Evolutionary conservation across 768 basidiomycete genomes (phyloP).

Genomic region (Pleurotus pulmonarius): DNA sequence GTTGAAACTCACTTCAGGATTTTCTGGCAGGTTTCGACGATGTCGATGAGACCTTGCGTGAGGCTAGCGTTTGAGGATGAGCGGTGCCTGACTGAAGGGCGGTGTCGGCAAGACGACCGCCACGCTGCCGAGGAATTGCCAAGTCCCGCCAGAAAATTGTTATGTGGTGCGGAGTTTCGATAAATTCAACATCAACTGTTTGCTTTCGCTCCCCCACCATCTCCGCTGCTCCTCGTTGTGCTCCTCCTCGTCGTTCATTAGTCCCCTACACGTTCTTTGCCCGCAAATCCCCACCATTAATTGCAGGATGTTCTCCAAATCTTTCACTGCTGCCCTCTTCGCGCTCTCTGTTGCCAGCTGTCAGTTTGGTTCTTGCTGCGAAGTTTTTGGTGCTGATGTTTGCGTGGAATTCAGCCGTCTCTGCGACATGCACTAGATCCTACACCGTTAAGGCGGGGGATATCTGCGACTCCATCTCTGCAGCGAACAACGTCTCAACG

Average conservation of each 20-base stretch:
- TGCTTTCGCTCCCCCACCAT: not conserved
- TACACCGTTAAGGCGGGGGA: slow-evolving; percentile 57
- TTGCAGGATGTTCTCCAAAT: slow-evolving; percentile 1
- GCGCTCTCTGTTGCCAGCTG: slow-evolving; percentile 3
- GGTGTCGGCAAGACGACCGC: slow-evolving; percentile 5
- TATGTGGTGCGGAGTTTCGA: slow-evolving; percentile 2
- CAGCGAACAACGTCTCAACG: slow-evolving; percentile 58
- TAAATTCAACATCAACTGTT: not conserved
- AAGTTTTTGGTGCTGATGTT: not conserved
- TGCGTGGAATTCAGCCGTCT: not conserved
- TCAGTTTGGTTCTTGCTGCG: not conserved
- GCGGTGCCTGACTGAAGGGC: not conserved
- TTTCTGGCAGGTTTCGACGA: too few relatives aligned
- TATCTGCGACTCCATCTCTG: slow-evolving; percentile 67
- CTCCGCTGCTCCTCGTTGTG: not conserved
- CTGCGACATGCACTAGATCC: slow-evolving; percentile 40
- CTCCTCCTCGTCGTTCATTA: slow-evolving; percentile 3
- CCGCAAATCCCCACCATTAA: not conserved
- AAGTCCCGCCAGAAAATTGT: not conserved
- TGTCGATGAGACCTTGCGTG: not conserved
- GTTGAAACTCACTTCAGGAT: too few relatives aligned
- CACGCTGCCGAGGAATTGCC: not conserved
- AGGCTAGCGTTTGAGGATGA: not conserved
- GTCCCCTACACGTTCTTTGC: not conserved
- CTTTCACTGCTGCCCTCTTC: not conserved